Evolutionary conservation across 805 yeast genomes (phyloP), one percentile per base, ranked within the genome.

Genomic region (Teunomyces kruisii): DNA sequence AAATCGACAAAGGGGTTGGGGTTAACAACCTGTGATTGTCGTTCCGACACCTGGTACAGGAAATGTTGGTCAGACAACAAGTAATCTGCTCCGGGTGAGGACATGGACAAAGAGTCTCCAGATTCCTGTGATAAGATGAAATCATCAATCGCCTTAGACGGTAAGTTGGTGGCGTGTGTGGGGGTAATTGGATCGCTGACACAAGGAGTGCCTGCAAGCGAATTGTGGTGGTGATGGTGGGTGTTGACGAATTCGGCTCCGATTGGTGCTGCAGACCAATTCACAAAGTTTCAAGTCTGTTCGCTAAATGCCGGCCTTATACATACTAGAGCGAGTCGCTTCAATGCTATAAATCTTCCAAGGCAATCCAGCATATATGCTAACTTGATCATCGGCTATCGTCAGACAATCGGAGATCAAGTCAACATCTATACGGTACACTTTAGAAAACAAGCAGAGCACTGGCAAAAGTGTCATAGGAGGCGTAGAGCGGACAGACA

Each of bases 291-390:
- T 13, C 17, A 7, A 13, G 15, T 19, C 28, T 9, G 19, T 10
- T 27, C 30, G 39, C 15, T 19, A 9, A 3, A 26, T 26, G 9
- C 12, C 28, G 3, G 7, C 9, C 28, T 8, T 26, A 8, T 5
- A 5, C 3, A 26, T 26, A 28, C 19, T 43, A 36, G 44, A 48
- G 52, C 47, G 44, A 53, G 64, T 63, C 63, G 50, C 68, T 64
- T 62, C 69, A 29, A 64, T 64, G 68, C 68, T 63, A 39, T 57
- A 54, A 63, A 62, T 62, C 47, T 14, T 19, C 5, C n/a, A 19
- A 19, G n/a, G 16, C 5, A 4, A 13, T 9, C 10, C 15, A 35
- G 28, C 17, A 35, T n/a, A 8, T 5, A 22, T 35, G 27, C 17
- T 12, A 22, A 35, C 38, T 35, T 35, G 27, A 35, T 17, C 28